Conservation (phyloP, 306 rosid species). For the Prunus dulcis region DNA sequence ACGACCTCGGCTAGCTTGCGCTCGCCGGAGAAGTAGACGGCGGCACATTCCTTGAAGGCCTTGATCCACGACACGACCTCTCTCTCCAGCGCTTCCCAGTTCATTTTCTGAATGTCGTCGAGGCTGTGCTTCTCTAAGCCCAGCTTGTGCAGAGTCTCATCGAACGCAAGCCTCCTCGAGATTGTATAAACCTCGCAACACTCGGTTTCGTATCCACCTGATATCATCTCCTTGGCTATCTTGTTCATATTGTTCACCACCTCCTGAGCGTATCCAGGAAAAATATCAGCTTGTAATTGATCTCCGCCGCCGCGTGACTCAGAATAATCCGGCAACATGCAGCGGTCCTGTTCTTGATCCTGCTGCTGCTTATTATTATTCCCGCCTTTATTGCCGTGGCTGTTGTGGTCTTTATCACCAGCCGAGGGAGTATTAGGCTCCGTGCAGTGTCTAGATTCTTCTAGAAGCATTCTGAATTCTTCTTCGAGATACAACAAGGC, state of each 20-base stretch:
- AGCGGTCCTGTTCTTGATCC: constrained; percentile 10
- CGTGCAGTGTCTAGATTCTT: constrained; percentile 33
- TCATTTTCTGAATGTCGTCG: constrained; percentile 64
- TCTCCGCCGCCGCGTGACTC: constrained; percentile 9
- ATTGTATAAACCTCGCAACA: constrained; percentile 44
- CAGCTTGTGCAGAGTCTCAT: constrained; percentile 23
- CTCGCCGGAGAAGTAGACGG: constrained; percentile 44
- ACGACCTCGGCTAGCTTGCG: constrained; percentile 38
- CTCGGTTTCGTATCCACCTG: constrained; percentile 50
- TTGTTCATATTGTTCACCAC: constrained; percentile 35
- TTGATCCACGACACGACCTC: constrained; percentile 59
- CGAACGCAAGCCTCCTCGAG: constrained; percentile 47
- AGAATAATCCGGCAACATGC: constrained; percentile 2
- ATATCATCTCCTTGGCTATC: constrained; percentile 54
- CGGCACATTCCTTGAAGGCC: constrained; percentile 46
- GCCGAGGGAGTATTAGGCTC: not conserved
- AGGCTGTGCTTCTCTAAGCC: constrained; percentile 40
- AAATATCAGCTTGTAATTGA: not conserved
- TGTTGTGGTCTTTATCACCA: constrained; percentile 19
- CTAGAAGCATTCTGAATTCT: constrained; percentile 53
- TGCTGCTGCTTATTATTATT: constrained; percentile 22
- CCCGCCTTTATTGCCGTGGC: constrained; percentile 9
- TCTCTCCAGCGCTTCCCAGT: constrained; percentile 59
- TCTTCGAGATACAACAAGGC: constrained; percentile 62
- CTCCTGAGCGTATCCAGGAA: constrained; percentile 47